Evolutionary conservation across 2,329 filamentous ascomycete species (phyloP), one percentile per base, ranked within the genome.

Genomic region (Huntiella abstrusa): DNA sequence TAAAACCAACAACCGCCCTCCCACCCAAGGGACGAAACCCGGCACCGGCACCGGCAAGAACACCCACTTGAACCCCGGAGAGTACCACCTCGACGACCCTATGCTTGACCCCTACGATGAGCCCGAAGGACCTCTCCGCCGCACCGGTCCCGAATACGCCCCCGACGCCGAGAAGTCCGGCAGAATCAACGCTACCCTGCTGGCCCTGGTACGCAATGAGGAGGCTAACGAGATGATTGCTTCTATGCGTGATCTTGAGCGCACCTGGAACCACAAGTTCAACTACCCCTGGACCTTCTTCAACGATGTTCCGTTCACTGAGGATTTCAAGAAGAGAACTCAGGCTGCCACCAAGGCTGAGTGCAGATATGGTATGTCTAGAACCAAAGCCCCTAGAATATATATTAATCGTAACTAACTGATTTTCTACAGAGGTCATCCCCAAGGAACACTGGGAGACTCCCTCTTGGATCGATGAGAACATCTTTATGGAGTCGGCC

Each of bases 281-380:
- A 98, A 98, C 67, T 98, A 98, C 59, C 91, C 91, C 0, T 98
- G 91, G 85, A 95, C 86, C 6, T 98, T 98, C 62, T 92, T 98
- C 71, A 98, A 98, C 64, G 88, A 98, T 58, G 79, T 83, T 45
- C 83, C 84, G 12, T 98, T 98, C 58, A 79, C 81, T 2, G 82
- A 91, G 12, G 87, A 96, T 56, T 98, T 98, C 68, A 96, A 92
- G 65, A 68, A 67, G 56, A 75, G 73, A 61, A 96, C 87, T 1
- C 69, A 72, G 52, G 84, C 78, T 22, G 78, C 74, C 43, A 96
- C 88, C 13, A 94, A 93, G 54, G 91, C 88, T 41, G 78, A 93
- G 60, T 83, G 82, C 57, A 73, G 71, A 61, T 95, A 91, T 59
- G 83, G 82, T 87, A 71, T 45, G 65, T 13, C 28, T 39, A 22